Base-by-base conservation (phyloP, 176 grass and related monocot genomes). In the Triticum dicoccoides region DNA sequence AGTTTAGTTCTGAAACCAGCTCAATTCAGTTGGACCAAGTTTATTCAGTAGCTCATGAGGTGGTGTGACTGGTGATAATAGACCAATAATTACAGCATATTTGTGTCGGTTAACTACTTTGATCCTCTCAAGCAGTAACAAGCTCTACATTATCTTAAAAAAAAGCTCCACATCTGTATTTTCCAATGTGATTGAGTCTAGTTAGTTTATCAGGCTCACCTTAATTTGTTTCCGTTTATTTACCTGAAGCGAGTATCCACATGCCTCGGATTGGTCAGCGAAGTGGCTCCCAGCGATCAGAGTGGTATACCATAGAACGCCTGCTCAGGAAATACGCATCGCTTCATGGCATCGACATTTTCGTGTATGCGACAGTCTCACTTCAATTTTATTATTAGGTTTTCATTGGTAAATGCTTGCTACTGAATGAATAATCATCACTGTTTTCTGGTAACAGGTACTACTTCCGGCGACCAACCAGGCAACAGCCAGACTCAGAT, bases 191-290 rank as follows among this genome's bases (percentile, higher is more conserved):
- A 56, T 51, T 76, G 25, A 24, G 68, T 80, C 62, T 76, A 76
- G 83, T 21, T 69, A 68, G 32, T 76, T 80, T 45, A 27, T 69
- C 11, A 82, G 9, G 8, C 63, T 70, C 2, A 18, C 12, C 45
- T 84, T 87, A 69, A 82, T 87, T 27, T 18, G 8, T 85, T 65
- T 75, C 24, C 25, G 45, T 65, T 86, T 87, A 51, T 54, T 70
- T 80, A 29, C 63, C 17, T 91, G 73, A 92, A 98, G 92, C 91
- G 77, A 86, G 82, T 29, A 82, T 98, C 65, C 96, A 98, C 86
- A 98, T 98, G 96, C 93, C 96, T 66, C 96, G 93, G 76, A 92
- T 98, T 86, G 93, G 90, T 34, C 92, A 95, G 83, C 93, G 89
- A 82, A 88, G 91, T 88, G 93, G 90, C 41, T 91, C 93, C 5